These are phyloP conservation scores for Ogataea pini DNA, from an alignment of 805 yeast species.

Conservation along the genomic window DNA sequence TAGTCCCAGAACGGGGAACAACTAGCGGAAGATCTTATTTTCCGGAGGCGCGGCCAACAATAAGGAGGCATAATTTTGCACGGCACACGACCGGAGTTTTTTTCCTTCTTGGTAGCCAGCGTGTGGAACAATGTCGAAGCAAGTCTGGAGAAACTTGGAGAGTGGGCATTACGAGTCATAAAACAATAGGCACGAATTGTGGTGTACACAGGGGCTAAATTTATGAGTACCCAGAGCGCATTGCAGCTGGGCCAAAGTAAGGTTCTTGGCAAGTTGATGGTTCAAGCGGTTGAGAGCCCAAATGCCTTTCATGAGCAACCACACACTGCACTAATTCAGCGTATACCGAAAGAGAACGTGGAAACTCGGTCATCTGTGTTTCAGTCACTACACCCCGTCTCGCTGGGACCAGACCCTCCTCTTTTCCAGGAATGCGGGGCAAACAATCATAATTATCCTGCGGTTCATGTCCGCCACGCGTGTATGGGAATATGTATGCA, in stretches of 20 bases:
- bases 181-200: neutral
- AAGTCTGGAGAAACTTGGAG: constrained; percentile 4
- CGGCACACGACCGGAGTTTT: neutral
- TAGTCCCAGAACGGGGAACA: constrained; percentile 5
- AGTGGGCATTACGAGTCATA: neutral
- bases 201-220: neutral
- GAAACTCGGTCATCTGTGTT: too few species aligned
- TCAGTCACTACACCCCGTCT: too few species aligned
- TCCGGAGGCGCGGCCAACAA: constrained; percentile 6
- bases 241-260: too few species aligned
- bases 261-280: too few species aligned
- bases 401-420: neutral
- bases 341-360: too few species aligned
- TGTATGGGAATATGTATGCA: constrained; percentile 1
- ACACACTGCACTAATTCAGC: too few species aligned
- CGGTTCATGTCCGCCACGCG: neutral
- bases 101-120: neutral
- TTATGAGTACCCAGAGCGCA: neutral
- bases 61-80: neutral
- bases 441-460: neutral
- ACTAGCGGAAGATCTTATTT: constrained; percentile 6
- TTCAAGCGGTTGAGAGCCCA: too few species aligned
- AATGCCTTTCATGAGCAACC: too few species aligned
- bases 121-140: neutral
- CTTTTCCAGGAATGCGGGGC: constrained; percentile 1